Evolutionary conservation across 768 basidiomycete genomes (phyloP).

Genomic region (Pleurotus ostreatus): DNA sequence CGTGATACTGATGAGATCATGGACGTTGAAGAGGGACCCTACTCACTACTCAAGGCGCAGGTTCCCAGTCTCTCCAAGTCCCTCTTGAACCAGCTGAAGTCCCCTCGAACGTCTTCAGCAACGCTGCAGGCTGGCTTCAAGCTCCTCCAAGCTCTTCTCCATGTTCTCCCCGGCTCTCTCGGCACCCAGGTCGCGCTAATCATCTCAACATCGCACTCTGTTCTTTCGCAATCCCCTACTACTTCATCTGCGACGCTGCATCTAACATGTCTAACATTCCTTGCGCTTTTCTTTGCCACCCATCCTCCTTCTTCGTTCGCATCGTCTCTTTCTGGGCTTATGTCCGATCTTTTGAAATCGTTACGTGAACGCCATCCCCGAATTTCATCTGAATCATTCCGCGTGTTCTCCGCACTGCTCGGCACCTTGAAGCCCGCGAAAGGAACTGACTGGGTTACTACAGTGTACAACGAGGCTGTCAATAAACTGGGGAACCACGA

Average conservation of each 20-base stretch:
- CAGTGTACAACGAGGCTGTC: conserved; percentile 73
- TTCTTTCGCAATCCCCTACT: conserved; percentile 63
- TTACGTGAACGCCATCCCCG: conserved; percentile 84
- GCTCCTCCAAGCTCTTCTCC: conserved; percentile 70
- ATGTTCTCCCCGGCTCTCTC: conserved; percentile 81
- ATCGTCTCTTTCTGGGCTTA: conserved; percentile 59
- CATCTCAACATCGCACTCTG: conserved; percentile 55
- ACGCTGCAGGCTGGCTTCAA: conserved; percentile 86
- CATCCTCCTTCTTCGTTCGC: conserved; percentile 60
- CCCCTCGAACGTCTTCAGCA: conserved; percentile 68
- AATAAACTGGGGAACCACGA: conserved; percentile 70
- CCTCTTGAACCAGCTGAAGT: conserved; percentile 82
- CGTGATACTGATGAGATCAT: conserved; percentile 66
- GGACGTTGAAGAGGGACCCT: conserved; percentile 74
- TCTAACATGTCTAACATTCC: conserved; percentile 81
- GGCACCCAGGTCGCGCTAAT: conserved; percentile 65
- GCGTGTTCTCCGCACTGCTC: conserved; percentile 79
- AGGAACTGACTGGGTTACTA: conserved; percentile 60
- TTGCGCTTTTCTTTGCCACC: conserved; percentile 74
- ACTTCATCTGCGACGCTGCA: conserved; percentile 82
- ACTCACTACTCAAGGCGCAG: conserved; percentile 66
- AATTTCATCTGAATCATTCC: conserved; percentile 84
- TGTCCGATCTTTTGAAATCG: conserved; percentile 70
- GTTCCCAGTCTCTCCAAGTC: conserved; percentile 77
- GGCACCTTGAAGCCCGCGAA: conserved; percentile 70